Conservation (phyloP, 208 protist genomes). For the Sergeia podlipaevii region DNA sequence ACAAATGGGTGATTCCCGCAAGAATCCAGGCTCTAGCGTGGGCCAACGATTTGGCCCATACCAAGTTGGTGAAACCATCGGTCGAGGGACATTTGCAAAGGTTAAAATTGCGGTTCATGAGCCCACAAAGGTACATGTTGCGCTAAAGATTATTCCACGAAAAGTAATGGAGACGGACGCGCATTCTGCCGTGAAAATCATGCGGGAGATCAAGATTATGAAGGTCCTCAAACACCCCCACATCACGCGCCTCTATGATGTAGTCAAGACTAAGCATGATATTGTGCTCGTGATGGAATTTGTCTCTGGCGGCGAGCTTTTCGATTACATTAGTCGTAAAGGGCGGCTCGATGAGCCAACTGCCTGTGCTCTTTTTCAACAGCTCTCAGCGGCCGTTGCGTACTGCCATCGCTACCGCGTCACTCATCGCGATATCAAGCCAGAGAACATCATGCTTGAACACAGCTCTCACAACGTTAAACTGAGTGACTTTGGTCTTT, state of each 20-base stretch:
- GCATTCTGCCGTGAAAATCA: slow-evolving; percentile 87
- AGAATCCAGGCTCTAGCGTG: too few species aligned
- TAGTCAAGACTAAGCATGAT: slow-evolving; percentile 96
- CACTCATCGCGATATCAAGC: slow-evolving; percentile 90
- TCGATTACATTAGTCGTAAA: slow-evolving; percentile 97
- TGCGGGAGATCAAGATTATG: slow-evolving; percentile 97
- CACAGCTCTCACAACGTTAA: slow-evolving; percentile 66
- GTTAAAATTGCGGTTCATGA: slow-evolving; percentile 95
- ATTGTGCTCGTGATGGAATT: slow-evolving; percentile 99
- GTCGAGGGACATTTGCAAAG: slow-evolving; percentile 80
- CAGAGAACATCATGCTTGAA: slow-evolving; percentile 86
- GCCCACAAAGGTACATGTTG: slow-evolving; percentile 81
- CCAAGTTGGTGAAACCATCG: slow-evolving; percentile 74
- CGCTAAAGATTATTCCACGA: slow-evolving; percentile 76
- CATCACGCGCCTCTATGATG: slow-evolving; percentile 97
- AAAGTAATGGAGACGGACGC: slow-evolving; percentile 68
- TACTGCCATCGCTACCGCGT: slow-evolving; percentile 96
- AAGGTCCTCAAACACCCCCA: slow-evolving; percentile 97
- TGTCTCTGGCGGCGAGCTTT: slow-evolving; percentile 97
- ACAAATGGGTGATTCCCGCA: too few species aligned
- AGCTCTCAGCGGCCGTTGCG: slow-evolving; percentile 97
- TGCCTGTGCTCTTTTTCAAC: slow-evolving; percentile 94
- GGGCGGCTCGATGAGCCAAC: slow-evolving; percentile 90
- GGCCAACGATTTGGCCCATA: slow-evolving; percentile 83
- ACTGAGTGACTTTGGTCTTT: slow-evolving; percentile 83